These are phyloP conservation scores for Lachnellula arida DNA, from an alignment of 2,329 filamentous ascomycete species.

Conservation along the genomic window DNA sequence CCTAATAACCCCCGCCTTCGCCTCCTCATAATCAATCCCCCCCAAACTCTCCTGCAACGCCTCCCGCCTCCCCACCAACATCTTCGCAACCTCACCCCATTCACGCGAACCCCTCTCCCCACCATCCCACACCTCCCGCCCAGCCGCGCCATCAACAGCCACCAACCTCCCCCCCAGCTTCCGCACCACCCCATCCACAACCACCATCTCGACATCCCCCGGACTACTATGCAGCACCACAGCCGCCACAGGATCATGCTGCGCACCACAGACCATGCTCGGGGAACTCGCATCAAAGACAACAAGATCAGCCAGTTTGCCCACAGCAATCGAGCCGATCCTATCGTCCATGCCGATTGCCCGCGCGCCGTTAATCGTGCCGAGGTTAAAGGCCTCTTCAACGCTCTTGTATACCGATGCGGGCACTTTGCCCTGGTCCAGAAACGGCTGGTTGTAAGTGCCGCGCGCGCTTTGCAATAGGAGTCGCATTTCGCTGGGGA, in stretches of 20 bases:
- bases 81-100: slow-evolving; percentile 32
- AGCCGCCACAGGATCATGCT: slow-evolving; percentile 39
- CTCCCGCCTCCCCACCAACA: slow-evolving; percentile 28
- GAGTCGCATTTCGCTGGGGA: slow-evolving; percentile 33
- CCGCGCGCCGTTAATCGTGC: slow-evolving; percentile 42
- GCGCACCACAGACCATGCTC: slow-evolving; percentile 37
- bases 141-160: slow-evolving; percentile 8
- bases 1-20: slow-evolving; percentile 28
- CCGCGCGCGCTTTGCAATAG: slow-evolving; percentile 31
- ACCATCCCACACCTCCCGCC: slow-evolving; percentile 9
- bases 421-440: slow-evolving; percentile 24
- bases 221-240: slow-evolving; percentile 39
- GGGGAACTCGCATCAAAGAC: slow-evolving; percentile 41
- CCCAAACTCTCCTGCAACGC: slow-evolving; percentile 31
- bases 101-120: slow-evolving; percentile 20
- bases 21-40: slow-evolving; percentile 32
- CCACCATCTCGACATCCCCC: slow-evolving; percentile 39
- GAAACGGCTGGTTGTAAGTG: slow-evolving; percentile 28
- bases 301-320: slow-evolving; percentile 44
- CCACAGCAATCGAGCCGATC: slow-evolving; percentile 42
- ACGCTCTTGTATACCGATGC: slow-evolving; percentile 30
- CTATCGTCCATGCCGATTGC: slow-evolving; percentile 38
- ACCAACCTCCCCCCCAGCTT: slow-evolving; percentile 31
- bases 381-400: slow-evolving; percentile 45
- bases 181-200: slow-evolving; percentile 39